phyloP scores from a whole-genome alignment of 371 early-diverging fungal genomes.

The Rhizopus arrhizus region DNA sequence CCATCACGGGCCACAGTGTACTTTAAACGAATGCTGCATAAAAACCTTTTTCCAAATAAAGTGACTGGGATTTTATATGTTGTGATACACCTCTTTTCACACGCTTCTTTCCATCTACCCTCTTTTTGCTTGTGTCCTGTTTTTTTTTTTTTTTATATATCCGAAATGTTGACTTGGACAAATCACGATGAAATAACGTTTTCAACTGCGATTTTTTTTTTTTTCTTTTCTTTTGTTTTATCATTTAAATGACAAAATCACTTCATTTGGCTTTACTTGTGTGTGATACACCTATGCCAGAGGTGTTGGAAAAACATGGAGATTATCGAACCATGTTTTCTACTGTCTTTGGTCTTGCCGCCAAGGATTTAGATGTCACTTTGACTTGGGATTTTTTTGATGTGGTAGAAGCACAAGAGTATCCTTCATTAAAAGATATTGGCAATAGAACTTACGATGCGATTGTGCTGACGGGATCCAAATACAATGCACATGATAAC shows the following conservation, averaged over 20 bases:
- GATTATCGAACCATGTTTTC: constrained; percentile 53
- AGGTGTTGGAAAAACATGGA: constrained; percentile 54
- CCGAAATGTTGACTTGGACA: too few species aligned
- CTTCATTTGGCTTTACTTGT: constrained; percentile 48
- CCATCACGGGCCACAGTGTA: background rate
- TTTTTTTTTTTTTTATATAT: too few species aligned
- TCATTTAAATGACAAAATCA: constrained; percentile 9
- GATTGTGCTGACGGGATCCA: constrained; percentile 33
- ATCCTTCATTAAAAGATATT: constrained; percentile 41
- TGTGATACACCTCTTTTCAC: too few species aligned
- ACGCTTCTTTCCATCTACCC: too few species aligned
- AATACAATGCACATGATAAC: constrained; percentile 45
- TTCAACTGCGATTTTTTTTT: too few species aligned
- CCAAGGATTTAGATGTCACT: constrained; percentile 8
- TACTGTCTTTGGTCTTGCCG: constrained; percentile 39
- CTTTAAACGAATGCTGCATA: background rate
- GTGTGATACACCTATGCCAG: constrained; percentile 59
- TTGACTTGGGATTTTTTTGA: constrained; percentile 47
- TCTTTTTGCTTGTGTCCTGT: too few species aligned
- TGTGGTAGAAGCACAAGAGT: constrained; percentile 43
- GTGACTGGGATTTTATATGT: too few species aligned
- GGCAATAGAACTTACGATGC: constrained; percentile 30
- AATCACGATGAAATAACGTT: too few species aligned
- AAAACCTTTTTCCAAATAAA: too few species aligned
- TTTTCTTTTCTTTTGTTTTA: background rate